Base-by-base conservation (phyloP, 192 early-diverging fungal genomes). In the Kickxella alabastrina region DNA sequence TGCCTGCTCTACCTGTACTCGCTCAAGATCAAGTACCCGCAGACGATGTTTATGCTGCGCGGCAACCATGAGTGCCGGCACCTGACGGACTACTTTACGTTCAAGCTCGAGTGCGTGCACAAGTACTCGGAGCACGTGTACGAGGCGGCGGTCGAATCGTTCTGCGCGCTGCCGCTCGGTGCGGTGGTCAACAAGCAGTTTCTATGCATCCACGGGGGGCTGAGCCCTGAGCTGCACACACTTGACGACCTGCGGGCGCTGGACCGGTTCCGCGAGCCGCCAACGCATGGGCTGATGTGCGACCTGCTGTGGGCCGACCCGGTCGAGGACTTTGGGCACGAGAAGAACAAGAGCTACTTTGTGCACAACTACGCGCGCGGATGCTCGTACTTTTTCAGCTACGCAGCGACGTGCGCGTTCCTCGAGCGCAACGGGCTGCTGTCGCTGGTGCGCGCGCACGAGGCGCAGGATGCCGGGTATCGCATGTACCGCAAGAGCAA, bases 51-150 rank as follows among this genome's bases (percentile, higher is more conserved):
- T 60, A 77, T 98, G 69, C 73, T 98, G 27, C 88, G 95, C 27
- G 95, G 95, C 52, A 95, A 98, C 70, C 92, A 98, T 67, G 95
- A 98, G 68, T 95, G 93, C 68, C 81, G 92, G 52, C 95, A 98
- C 64, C 82, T 98, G 75, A 98, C 95, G 6, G 91, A 95, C 56
- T 95, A 95, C 65, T 98, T 95, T 63, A 95, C 92, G 2, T 98
- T 98, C 75, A 93, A 95, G 78, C 77, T 89, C n/a, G 95, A 98
- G 79, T 94, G 95, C 91, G 81, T 83, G 54, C 95, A 97, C 80
- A 97, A 97, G 68, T 95, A 97, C 65, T 87, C 87, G 2, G 92
- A 94, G 52, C 62, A 74, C 43, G 86, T 97, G 26, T 97, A 94
- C 66, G 92, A 97, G 42, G 86, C 87, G 5, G 92, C 90, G 43